These are phyloP conservation scores for Leptomonas pyrrhocoris DNA, from an alignment of 208 protist species.

Conservation along the genomic window DNA sequence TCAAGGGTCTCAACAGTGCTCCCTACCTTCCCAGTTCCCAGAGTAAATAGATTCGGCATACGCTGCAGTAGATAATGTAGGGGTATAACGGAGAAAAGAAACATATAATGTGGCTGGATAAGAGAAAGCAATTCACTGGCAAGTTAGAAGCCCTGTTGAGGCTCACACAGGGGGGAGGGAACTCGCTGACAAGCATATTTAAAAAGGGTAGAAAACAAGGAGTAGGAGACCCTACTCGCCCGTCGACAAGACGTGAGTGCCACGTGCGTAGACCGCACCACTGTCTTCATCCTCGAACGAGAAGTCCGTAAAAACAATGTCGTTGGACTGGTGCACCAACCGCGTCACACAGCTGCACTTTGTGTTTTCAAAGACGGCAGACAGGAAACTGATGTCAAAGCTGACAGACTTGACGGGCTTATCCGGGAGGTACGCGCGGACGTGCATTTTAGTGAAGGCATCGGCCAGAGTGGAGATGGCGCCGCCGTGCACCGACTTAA, in stretches of 20 bases:
- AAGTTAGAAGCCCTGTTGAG: neutral
- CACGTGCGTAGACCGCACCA: slow-evolving; percentile 70
- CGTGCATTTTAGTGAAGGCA: slow-evolving; percentile 81
- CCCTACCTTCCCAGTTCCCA: no score
- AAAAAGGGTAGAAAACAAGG: no score
- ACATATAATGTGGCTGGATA: no score
- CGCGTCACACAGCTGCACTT: slow-evolving; percentile 77
- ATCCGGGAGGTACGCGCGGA: slow-evolving; percentile 30
- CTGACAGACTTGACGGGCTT: slow-evolving; percentile 48
- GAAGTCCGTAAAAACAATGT: slow-evolving; percentile 73
- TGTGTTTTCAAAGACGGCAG: slow-evolving; percentile 65
- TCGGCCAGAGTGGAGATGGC: slow-evolving; percentile 83
- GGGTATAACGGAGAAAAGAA: no score
- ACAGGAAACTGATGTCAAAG: slow-evolving; percentile 86
- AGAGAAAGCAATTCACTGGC: no score
- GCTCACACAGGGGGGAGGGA: neutral
- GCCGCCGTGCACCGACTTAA: slow-evolving; percentile 87
- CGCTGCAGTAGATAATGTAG: no score
- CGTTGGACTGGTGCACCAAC: slow-evolving; percentile 43
- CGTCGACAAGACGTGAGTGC: slow-evolving; percentile 68
- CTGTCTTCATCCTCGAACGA: slow-evolving; percentile 69
- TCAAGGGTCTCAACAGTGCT: no score
- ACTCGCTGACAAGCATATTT: neutral
- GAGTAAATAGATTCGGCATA: no score
- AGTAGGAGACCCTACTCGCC: neutral